Base-by-base conservation (phyloP, 768 basidiomycete species). In the Cystofilobasidium bisporidii region DNA sequence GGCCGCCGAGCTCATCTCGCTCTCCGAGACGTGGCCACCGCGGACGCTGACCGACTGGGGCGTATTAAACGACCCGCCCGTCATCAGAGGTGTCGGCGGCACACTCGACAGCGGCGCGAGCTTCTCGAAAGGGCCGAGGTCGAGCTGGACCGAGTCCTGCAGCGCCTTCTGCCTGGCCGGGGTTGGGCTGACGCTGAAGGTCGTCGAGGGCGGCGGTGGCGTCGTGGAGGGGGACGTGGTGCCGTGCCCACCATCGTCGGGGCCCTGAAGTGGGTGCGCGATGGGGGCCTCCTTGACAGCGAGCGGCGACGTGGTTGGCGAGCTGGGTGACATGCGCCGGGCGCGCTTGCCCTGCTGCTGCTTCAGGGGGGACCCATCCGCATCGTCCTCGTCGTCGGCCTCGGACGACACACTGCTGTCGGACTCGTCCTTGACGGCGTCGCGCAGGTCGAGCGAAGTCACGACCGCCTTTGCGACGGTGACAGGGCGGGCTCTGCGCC, bases 391-490 rank as follows among this genome's bases (percentile, higher is more conserved):
- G 56, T 61, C 62, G 43, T 72, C 71, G 15, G 60, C 69, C 14
- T 83, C 68, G n/a, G 68, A 63, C 4, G 77, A 78, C 4, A 88
- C 87, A 26, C 71, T 71, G 38, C 75, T 76, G 58, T 79, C 78
- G 32, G 86, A 86, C 71, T 88, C 84, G 72, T 90, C 89, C 61
- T 82, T 82, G 74, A 96, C 88, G 1, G 89, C 93, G 73, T 96
- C 92, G 74, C 88, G 87, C 73, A 96, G 83, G 73, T 89, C 86
- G 30, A 96, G 81, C 38, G 96, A 83, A 74, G 92, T 86, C 0
- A 94, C 89, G 72, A 86, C 91, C 20, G 90, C 91, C 55, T 86
- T 84, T 11, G 92, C 87, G 30, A 86, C 87, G 24, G 88, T 88
- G 18, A 98, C 90, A 17, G 96, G 94, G 38, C 94, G 86, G 24